Conservation (phyloP, 768 basidiomycete genomes). For the Russula virescens region DNA sequence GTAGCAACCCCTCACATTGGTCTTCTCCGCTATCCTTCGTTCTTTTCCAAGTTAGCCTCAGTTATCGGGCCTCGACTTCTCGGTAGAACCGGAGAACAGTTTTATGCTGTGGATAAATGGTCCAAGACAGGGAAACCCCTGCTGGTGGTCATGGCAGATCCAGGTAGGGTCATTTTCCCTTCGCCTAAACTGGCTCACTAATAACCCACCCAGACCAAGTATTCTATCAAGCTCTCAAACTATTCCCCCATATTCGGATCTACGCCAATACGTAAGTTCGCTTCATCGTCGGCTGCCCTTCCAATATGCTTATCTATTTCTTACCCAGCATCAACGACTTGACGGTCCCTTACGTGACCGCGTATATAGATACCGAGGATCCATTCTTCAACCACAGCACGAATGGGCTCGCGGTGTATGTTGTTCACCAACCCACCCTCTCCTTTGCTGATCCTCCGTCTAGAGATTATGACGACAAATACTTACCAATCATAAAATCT, state of each 20-base stretch:
- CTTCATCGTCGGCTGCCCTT: neutral
- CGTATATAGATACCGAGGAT: slow-evolving; percentile 64
- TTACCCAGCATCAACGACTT: slow-evolving; percentile 54
- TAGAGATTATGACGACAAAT: slow-evolving; percentile 21
- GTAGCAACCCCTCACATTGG: slow-evolving; percentile 83
- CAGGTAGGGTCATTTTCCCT: slow-evolving; percentile 37
- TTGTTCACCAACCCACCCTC: slow-evolving; percentile 2
- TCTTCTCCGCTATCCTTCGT: slow-evolving; percentile 55
- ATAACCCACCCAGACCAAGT: slow-evolving; percentile 45
- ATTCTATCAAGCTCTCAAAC: slow-evolving; percentile 66
- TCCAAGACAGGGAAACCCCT: slow-evolving; percentile 58
- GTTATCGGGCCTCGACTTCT: slow-evolving; percentile 63
- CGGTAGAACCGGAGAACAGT: slow-evolving; percentile 69
- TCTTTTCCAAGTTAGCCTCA: slow-evolving; percentile 48
- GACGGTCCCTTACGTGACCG: slow-evolving; percentile 80
- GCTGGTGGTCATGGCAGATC: slow-evolving; percentile 76
- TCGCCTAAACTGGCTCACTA: neutral
- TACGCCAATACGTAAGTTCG: slow-evolving; percentile 72
- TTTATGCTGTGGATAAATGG: slow-evolving; percentile 59
- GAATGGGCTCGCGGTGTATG: slow-evolving; percentile 61
- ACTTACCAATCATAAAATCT: slow-evolving; percentile 22
- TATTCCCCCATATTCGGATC: slow-evolving; percentile 64
- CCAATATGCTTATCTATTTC: neutral
- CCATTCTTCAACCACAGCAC: slow-evolving; percentile 50
- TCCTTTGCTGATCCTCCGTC: neutral